Evolutionary conservation across 495 filamentous ascomycete genomes (phyloP), one percentile per base, ranked within the genome.

Genomic region (Tetracladium setigerum): DNA sequence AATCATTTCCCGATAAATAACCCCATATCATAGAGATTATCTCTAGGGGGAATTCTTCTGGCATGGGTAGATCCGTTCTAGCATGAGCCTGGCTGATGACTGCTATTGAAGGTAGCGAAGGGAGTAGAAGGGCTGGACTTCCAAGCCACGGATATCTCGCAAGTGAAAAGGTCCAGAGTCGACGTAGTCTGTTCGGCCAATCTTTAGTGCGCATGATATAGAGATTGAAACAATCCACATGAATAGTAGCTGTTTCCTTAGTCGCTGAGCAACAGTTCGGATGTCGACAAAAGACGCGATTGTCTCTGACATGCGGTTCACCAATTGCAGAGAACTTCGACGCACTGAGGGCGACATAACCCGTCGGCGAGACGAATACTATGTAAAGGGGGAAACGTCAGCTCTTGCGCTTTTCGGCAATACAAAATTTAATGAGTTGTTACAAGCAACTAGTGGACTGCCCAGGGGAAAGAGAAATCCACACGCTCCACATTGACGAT

Each of bases 281-380:
- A 39, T 10, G 37, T 39, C 37, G 37, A n/a, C n/a, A n/a, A n/a
- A n/a, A n/a, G n/a, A n/a, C n/a, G n/a, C 12, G 11, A 42, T 42
- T 42, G 39, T 27, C 39, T 42, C 39, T 42, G 30, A 42, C 30
- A 42, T 42, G 39, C 39, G 39, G 39, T 42, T 42, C 39, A 42
- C 39, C 39, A 22, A 16, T 19, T 42, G 39, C 39, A 42, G 39
- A 42, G 39, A 42, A 42, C 39, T 42, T 42, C 14, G 39, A 42
- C 39, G 39, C 39, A 42, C 19, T 42, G 19, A 42, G 39, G 39
- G 39, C 39, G 39, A 42, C 19, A 42, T 27, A 42, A 42, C 39
- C 19, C 19, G 39, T 42, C 15, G 39, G 39, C 19, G 39, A 42
- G 39, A 19, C 15, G 39, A 18, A 18, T 27, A 42, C 39, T 42